Conservation (phyloP, 768 basidiomycete species). For the Lactarius akahatsu region DNA sequence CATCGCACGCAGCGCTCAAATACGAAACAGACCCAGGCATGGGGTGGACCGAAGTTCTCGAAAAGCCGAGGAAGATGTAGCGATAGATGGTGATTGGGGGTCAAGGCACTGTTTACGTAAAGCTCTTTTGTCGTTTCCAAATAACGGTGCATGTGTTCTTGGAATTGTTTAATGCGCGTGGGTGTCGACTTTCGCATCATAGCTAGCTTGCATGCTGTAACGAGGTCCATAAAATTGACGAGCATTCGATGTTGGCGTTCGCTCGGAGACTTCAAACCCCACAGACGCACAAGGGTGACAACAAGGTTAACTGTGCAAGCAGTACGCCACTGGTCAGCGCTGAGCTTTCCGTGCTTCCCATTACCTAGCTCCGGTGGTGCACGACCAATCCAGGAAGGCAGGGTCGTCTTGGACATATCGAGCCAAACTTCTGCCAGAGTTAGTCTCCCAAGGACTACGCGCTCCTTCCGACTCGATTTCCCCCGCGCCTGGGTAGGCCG, state of each 20-base stretch:
- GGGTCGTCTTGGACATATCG: slow-evolving; percentile 28
- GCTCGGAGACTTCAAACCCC: slow-evolving; percentile 25
- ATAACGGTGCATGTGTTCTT: slow-evolving; percentile 37
- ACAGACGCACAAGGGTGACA: slow-evolving; percentile 30
- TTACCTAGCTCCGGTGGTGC: slow-evolving; percentile 27
- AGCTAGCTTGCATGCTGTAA: slow-evolving; percentile 37
- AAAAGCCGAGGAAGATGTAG: slow-evolving; percentile 41
- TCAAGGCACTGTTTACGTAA: slow-evolving; percentile 34
- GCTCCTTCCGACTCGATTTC: not conserved
- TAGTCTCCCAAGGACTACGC: not conserved
- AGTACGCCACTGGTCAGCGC: slow-evolving; percentile 32
- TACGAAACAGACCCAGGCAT: slow-evolving; percentile 40
- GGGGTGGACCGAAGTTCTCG: slow-evolving; percentile 38
- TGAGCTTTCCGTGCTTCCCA: slow-evolving; percentile 30
- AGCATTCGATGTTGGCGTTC: slow-evolving; percentile 13
- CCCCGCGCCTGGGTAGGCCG: too few species aligned
- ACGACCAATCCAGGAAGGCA: slow-evolving; percentile 33
- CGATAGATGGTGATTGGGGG: slow-evolving; percentile 43
- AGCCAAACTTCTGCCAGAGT: slow-evolving; percentile 17
- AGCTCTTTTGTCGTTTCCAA: slow-evolving; percentile 35
- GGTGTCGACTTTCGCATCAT: slow-evolving; percentile 32
- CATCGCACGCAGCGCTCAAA: slow-evolving; percentile 40
- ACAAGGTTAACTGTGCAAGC: slow-evolving; percentile 28
- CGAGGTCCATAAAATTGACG: slow-evolving; percentile 36
- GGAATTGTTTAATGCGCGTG: slow-evolving; percentile 32